Base-by-base conservation (phyloP, 257 asterid species). In the Osmanthus fragrans region DNA sequence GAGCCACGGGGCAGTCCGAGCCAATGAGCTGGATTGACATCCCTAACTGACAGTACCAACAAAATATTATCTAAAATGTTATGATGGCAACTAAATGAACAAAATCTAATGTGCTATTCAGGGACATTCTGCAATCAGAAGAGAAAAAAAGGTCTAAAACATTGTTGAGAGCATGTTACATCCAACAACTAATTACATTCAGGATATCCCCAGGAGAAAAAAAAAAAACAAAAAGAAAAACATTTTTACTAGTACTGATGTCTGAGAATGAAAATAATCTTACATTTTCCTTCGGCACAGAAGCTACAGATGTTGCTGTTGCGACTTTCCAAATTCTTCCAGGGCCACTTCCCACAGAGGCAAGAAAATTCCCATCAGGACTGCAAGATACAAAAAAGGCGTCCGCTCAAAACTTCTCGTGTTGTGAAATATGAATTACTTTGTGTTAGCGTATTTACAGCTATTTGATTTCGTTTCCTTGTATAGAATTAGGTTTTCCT, bases 341-440 rank as follows among this genome's bases (percentile, higher is more conserved):
- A 78, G 96, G 89, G 82, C 98, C 97, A 80, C 90, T 85, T 82
- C 98, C 99, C 79, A 90, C 90, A 77, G 97, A 88, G 76, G 85
- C 97, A 40, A 95, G 98, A 88, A 85, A 85, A 84, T 90, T 95
- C 71, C 97, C 97, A 75, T 93, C 97, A 12, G 90, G 90, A 82
- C 99, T 95, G 92, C 87, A 86, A 70, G 75, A 66, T 16, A 84
- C 19, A 84, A 73, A 71, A 60, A 82, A 80, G 77, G 69, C 32
- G 64, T 73, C 39, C 58, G 64, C 71, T 86, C 39, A 72, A 70
- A 78, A 71, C 67, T 30, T 51, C 64, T 60, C 32, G 40, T 70
- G 21, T 30, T 73, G 21, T 8, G 76, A 40, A 64, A 63, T 9
- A 79, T 58, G 30, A 58, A 58, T 58, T 21, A 2, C 67, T 58